These are phyloP conservation scores for Taphrina communis DNA, from an alignment of 1,139 yeast species.

Conservation along the genomic window DNA sequence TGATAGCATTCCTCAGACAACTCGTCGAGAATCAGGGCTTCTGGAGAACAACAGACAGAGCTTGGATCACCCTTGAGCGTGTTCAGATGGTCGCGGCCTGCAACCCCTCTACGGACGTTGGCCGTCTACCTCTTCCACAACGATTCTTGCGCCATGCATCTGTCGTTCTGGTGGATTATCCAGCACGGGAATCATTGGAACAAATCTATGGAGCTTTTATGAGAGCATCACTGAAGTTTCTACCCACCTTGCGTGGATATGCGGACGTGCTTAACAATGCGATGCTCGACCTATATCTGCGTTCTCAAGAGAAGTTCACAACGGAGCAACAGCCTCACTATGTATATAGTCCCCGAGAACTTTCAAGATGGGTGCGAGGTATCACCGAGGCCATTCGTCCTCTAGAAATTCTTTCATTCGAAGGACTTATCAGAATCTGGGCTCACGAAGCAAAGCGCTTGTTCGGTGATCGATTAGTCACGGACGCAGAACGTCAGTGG, in stretches of 20 bases:
- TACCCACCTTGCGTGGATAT: constrained; percentile 68
- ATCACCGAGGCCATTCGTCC: constrained; percentile 63
- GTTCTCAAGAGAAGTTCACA: constrained; percentile 57
- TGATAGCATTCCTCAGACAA: constrained; percentile 77
- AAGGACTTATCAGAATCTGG: constrained; percentile 68
- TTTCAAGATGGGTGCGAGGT: constrained; percentile 89
- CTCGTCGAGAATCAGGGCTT: constrained; percentile 77
- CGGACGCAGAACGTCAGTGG: constrained; percentile 60
- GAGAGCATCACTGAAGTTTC: constrained; percentile 63
- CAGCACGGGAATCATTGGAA: constrained; percentile 65
- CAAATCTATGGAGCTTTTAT: constrained; percentile 72
- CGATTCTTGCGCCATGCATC: constrained; percentile 74
- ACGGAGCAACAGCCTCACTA: constrained; percentile 61
- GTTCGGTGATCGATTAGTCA: constrained; percentile 73
- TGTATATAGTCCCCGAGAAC: constrained; percentile 85
- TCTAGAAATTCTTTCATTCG: constrained; percentile 53
- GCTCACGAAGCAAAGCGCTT: constrained; percentile 80
- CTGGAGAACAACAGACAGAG: constrained; percentile 66
- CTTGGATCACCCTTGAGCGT: constrained; percentile 71
- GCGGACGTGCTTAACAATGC: constrained; percentile 63
- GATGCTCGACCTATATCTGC: constrained; percentile 67
- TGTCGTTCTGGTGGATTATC: constrained; percentile 79
- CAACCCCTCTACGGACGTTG: constrained; percentile 84
- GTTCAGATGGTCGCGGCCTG: constrained; percentile 94
- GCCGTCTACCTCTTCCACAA: constrained; percentile 65